Base-by-base conservation (phyloP, 2,329 filamentous ascomycete species). In the Uncinocarpus reesii region DNA sequence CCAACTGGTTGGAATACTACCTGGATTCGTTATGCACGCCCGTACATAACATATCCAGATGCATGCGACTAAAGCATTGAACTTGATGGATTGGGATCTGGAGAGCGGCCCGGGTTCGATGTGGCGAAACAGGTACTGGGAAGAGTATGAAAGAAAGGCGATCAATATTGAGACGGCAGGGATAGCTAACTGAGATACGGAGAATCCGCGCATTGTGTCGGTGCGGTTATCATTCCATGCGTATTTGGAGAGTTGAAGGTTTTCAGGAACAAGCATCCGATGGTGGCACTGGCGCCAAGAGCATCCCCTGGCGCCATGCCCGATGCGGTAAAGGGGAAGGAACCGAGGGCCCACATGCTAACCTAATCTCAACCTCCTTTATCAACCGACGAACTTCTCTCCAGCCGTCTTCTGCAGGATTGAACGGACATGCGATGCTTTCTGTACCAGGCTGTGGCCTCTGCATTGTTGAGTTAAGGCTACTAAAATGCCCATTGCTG, bases 11-110 rank as follows among this genome's bases (percentile, higher is more conserved):
- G 77, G 74, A 8, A 81, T 68, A 7, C 58, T 65, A 0, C 79
- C 79, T 0, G 79, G 75, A 57, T 81, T 71, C 41, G 76, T 76
- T 47, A 70, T 71, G 50, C 79, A 80, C n/a, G 77, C 70, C 53
- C 75, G 66, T 48, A 69, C 72, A 58, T 81, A 82, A 55, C 72
- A 78, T 40, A 81, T 70, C 62, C 77, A 72, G 21, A 80, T 72
- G 52, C 73, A 73, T 2, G 66, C 57, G 1, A 80, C 66, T 32
- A 79, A 63, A 2, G 66, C 54, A 58, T 83, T 81, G 56, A 81
- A 74, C 21, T 67, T 64, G 55, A 74, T 68, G n/a, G 68, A 55
- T 58, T 81, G 70, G 18, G 69, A 61, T 46, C 58, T 64, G 13
- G 62, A 65, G 13, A 81, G 65, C 2, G 78, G 74, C 15, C 59